phyloP scores from a whole-genome alignment of 2,329 filamentous ascomycete species.

The Colletotrichum eleusines region DNA sequence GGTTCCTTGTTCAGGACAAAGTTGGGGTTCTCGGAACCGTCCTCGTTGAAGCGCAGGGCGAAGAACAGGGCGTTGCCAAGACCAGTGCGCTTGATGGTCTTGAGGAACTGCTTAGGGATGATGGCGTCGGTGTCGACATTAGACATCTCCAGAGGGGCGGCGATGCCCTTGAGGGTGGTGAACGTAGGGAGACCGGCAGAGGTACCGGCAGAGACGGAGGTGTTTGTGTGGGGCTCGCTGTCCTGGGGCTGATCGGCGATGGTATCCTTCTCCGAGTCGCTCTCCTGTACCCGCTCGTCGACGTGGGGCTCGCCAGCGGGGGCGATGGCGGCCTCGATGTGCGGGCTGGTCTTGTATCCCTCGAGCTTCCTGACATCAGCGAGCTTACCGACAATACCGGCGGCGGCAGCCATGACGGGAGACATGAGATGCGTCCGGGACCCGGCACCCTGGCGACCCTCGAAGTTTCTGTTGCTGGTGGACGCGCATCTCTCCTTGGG shows the following conservation, averaged over 20 bases:
- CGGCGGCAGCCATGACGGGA: slow-evolving; percentile 94
- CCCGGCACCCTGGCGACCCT: slow-evolving; percentile 92
- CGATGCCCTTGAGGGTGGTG: slow-evolving; percentile 84
- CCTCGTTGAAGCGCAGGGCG: slow-evolving; percentile 80
- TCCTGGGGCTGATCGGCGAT: slow-evolving; percentile 73
- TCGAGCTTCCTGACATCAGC: slow-evolving; percentile 86
- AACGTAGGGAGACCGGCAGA: slow-evolving; percentile 82
- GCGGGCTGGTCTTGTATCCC: slow-evolving; percentile 66
- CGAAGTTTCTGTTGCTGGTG: slow-evolving; percentile 97
- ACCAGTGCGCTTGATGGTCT: slow-evolving; percentile 98
- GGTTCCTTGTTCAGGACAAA: slow-evolving; percentile 94
- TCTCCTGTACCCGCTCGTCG: slow-evolving; percentile 65
- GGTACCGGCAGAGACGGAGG: slow-evolving; percentile 49
- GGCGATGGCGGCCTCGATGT: slow-evolving; percentile 68
- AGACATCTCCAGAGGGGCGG: slow-evolving; percentile 85
- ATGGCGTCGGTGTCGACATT: slow-evolving; percentile 99
- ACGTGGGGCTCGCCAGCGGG: slow-evolving; percentile 59
- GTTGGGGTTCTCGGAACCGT: slow-evolving; percentile 79
- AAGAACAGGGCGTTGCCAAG: slow-evolving; percentile 91
- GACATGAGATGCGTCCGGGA: slow-evolving; percentile 97
- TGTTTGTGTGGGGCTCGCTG: slow-evolving; percentile 71
- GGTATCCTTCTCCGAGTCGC: slow-evolving; percentile 65
- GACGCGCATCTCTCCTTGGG: slow-evolving; percentile 94
- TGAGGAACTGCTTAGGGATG: slow-evolving; percentile 99
- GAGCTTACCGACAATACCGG: slow-evolving; percentile 89